Evolutionary conservation across 116 monocot genomes (phyloP), one percentile per base, ranked within the genome.

Genomic region (Dioscorea cayenensis): DNA sequence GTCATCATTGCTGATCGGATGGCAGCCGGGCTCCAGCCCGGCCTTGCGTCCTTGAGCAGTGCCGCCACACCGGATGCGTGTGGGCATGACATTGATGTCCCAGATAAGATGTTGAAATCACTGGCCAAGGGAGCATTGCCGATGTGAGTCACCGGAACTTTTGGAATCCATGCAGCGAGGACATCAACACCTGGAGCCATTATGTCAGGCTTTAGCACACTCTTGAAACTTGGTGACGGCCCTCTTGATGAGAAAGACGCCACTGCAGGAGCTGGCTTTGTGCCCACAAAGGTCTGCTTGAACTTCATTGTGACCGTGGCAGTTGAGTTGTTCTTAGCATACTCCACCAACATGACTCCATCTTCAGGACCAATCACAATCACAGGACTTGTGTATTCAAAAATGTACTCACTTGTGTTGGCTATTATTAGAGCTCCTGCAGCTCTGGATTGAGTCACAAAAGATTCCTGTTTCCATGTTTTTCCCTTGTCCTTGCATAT

Each of bases 1-100:
- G 89, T 89, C 83, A 89, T 86, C 64, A 89, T 85, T 21, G 89
- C 89, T 0, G 86, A 89, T 13, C 78, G 80, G n/a, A 89, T 81
- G 6, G 80, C 83, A 1, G 85, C 85, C 2, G 85, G 85, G 50
- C 72, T 83, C 89, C 89, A 89, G 2, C 72, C 60, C 0, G 64
- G 75, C 51, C 81, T 74, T n/a, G 55, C 73, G 4, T 66, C 70
- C 28, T 68, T 69, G 2, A 89, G 62, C 70, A 89, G 16, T 0
- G 85, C 89, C 13, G 78, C 80, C 6, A 83, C 70, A 10, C 89
- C 85, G 17, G 79, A 71, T 5, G 76, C 85, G 28, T 89, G 89
- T 2, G 89, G 89, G 72, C 80, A 80, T 6, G 85, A 51, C 85
- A 89, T 89, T 2, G 89, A 89, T 6, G 89, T 69, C 2, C 89